Base-by-base conservation (phyloP, 352 stramenopile genomes). In the Globisporangium lucens region DNA sequence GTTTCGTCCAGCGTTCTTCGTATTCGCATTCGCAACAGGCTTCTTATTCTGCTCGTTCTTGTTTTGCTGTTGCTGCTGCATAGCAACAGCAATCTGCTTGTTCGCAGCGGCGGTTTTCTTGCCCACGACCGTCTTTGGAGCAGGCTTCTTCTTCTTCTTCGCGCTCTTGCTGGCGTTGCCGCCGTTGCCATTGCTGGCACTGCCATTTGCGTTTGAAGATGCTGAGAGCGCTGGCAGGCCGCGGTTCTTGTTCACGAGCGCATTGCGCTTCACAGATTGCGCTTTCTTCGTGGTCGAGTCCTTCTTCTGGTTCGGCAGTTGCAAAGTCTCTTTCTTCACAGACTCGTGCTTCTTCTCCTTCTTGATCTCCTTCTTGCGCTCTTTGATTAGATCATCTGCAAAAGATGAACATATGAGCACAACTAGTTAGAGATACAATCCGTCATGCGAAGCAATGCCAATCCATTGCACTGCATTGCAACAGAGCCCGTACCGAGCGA, bases 361-460 rank as follows among this genome's bases (percentile, higher is more conserved):
- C 70, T 91, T 87, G 43, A 79, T 70, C 59, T 89, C 79, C 64
- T 89, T 89, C 63, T 87, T 88, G 49, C 82, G 78, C 62, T 89
- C 80, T 66, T 90, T 90, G 69, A 90, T 91, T 51, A 90, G 56
- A n/a, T 82, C 82, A 62, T 91, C 83, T 77, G 47, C 35, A 63
- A 10, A 13, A 9, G 24, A 13, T 5, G 3, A 1, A 29, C 4
- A 60, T n/a, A 6, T 33, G 29, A 59, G 4, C n/a, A 7, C 6
- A 43, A 27, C 2, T 6, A 52, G 49, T 66, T 27, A 56, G 41
- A 9, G 59, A 27, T 63, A 24, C 13, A 22, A 6, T 7, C 30
- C 13, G 38, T 51, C 43, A 10, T 17, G 10, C 0, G 0, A 58
- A 10, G 51, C 24, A 9, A 15, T 43, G 36, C 1, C n/a, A 33